Percentiles rank a stretch among this genome's conserved stretches.
These are phyloP conservation scores for Tuber microsphaerosporum DNA, from an alignment of 495 filamentous ascomycete genomes.

Conservation along the genomic window DNA sequence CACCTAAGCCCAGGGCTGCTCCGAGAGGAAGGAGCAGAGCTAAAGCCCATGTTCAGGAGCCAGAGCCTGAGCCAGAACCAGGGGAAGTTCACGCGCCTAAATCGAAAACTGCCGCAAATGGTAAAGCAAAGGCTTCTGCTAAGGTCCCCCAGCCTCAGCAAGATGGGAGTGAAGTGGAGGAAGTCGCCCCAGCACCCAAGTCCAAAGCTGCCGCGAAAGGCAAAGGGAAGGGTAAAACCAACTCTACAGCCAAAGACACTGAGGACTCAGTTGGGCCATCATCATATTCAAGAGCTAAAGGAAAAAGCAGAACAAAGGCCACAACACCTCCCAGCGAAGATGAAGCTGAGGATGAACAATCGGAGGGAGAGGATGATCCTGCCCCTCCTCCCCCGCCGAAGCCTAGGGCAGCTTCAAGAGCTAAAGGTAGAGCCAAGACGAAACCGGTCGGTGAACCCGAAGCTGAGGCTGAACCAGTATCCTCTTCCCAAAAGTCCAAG, in stretches of 20 bases:
- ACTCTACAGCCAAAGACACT: not conserved
- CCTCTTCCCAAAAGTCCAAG: conserved; percentile 25
- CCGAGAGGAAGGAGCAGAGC: not conserved
- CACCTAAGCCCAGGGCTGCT: conserved; percentile 2
- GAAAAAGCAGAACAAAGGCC: conserved; percentile 12
- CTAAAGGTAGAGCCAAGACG: conserved; percentile 32
- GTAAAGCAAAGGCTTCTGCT: not conserved
- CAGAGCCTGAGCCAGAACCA: conserved; percentile 1
- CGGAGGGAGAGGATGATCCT: conserved; percentile 21
- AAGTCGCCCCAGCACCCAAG: conserved; percentile 7
- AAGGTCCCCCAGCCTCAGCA: not conserved
- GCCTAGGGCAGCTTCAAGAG: conserved; percentile 7
- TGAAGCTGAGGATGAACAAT: conserved; percentile 39
- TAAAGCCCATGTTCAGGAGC: conserved; percentile 6
- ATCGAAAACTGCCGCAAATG: conserved; percentile 10
- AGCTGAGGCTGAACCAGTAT: conserved; percentile 33
- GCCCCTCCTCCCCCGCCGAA: conserved; percentile 17
- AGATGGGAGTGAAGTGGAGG: conserved; percentile 10
- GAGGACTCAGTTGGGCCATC: conserved; percentile 11
- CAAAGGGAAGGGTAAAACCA: conserved; percentile 14
- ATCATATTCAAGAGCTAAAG: conserved; percentile 9
- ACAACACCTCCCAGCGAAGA: conserved; percentile 24
- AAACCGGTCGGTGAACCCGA: conserved; percentile 28
- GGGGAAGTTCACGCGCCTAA: conserved; percentile 11
- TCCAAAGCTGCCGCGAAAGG: conserved; percentile 6